These are phyloP conservation scores for Nigrospora oryzae DNA, from an alignment of 2,329 filamentous ascomycete genomes.

Conservation along the genomic window DNA sequence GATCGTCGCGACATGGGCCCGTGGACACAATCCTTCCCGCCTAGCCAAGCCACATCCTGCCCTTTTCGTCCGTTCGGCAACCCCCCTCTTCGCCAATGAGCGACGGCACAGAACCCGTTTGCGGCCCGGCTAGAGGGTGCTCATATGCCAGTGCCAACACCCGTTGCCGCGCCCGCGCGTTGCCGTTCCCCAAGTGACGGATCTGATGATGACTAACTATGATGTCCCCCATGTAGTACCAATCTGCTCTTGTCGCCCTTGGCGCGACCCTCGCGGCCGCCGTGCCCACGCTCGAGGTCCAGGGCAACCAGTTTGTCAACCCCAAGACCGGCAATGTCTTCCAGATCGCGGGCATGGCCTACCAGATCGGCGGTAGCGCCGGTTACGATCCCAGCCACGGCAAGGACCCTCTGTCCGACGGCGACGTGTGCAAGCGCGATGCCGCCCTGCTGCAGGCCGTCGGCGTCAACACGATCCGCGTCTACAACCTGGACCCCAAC, in stretches of 20 bases:
- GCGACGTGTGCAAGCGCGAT: constrained; percentile 51
- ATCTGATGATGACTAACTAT: no score
- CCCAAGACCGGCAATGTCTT: constrained; percentile 49
- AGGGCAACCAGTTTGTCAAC: constrained; percentile 53
- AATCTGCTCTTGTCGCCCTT: constrained; percentile 41
- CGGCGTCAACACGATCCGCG: constrained; percentile 59
- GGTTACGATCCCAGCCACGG: constrained; percentile 47
- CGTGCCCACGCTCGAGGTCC: constrained; percentile 46
- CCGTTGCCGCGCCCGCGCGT: no score
- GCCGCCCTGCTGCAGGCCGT: constrained; percentile 57
- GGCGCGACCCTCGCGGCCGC: constrained; percentile 45
- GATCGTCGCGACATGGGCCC: no score
- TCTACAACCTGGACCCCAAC: constrained; percentile 60
- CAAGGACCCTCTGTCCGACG: constrained; percentile 52
- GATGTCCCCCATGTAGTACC: constrained; percentile 17
- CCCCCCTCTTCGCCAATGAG: no score
- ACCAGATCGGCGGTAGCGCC: constrained; percentile 59
- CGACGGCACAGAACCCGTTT: no score
- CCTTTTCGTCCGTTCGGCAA: no score
- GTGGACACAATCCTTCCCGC: no score
- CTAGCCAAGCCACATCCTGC: no score
- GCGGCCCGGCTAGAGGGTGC: no score
- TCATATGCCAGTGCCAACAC: no score
- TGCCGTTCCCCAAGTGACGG: no score
- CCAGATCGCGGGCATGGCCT: constrained; percentile 60